Percentiles rank a stretch among this genome's conserved stretches.
Evolutionary conservation across 345 rosid species (phyloP).

Genomic region (Eucalyptus pauciflora): DNA sequence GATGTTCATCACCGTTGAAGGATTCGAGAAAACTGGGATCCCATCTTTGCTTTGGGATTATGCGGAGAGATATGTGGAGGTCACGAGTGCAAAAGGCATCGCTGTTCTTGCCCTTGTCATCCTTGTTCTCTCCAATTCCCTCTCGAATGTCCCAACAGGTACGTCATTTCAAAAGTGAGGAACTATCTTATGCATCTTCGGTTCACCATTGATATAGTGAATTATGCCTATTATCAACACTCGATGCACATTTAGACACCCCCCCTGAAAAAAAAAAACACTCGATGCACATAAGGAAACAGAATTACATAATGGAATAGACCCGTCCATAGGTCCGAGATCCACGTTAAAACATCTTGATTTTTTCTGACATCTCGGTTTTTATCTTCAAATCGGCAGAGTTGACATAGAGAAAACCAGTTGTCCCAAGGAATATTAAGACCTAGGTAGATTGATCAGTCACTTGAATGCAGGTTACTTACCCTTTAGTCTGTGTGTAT

Average conservation of each 20-base stretch:
- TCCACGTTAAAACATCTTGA: neutral
- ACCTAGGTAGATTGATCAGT: neutral
- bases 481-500: neutral
- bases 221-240: neutral
- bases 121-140: constrained; percentile 8
- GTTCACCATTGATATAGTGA: neutral
- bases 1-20: constrained; percentile 71
- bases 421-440: neutral
- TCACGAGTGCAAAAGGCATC: constrained; percentile 28
- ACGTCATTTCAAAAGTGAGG: neutral
- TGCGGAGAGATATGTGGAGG: constrained; percentile 54
- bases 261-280: too few species aligned
- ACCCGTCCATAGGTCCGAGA: neutral
- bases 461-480: neutral
- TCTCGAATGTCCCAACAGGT: constrained; percentile 14
- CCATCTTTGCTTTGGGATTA: constrained; percentile 61
- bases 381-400: neutral
- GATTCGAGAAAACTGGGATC: constrained; percentile 71
- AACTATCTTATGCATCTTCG: neutral
- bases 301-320: neutral
- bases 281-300: neutral
- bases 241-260: neutral
- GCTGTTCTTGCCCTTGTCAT: constrained; percentile 3
- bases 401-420: neutral
- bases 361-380: neutral